phyloP scores from a whole-genome alignment of 148 eudicot genomes.

The Persicaria maculosa region DNA sequence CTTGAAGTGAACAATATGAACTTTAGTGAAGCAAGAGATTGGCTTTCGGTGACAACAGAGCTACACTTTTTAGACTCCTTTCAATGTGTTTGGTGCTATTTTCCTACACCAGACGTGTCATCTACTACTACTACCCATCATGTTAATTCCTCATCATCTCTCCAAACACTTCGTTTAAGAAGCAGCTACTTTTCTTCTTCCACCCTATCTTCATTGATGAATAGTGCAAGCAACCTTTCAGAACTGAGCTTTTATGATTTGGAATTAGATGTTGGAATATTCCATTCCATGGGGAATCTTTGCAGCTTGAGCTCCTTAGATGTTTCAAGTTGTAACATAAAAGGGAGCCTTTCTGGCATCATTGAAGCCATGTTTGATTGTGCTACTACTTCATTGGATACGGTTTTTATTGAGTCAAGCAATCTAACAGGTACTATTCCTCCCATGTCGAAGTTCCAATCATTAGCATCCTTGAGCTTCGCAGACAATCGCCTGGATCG shows the following conservation, averaged over 20 bases:
- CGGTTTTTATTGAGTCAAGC: background rate
- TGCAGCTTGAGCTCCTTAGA: background rate
- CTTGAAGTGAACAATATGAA: background rate
- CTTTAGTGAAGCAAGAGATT: background rate
- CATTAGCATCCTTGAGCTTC: background rate
- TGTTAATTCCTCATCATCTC: background rate
- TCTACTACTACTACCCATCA: no score
- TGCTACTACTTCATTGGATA: background rate
- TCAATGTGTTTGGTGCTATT: no score
- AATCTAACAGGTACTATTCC: background rate
- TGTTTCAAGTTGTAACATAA: background rate
- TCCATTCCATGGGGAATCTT: background rate
- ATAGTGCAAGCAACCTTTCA: no score
- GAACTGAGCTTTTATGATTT: background rate
- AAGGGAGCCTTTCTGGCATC: background rate
- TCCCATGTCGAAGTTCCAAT: background rate
- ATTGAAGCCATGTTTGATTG: background rate
- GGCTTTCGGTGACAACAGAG: background rate
- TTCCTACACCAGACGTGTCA: no score
- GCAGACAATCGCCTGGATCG: background rate
- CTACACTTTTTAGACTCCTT: background rate
- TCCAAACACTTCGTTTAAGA: background rate
- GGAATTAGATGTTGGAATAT: background rate
- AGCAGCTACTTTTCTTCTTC: background rate
- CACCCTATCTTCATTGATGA: no score